A percentile compares a stretch with the other conserved stretches of the same genome.
phyloP scores from a whole-genome alignment of 2,329 filamentous ascomycete genomes.

The Verticillium albo-atrum region DNA sequence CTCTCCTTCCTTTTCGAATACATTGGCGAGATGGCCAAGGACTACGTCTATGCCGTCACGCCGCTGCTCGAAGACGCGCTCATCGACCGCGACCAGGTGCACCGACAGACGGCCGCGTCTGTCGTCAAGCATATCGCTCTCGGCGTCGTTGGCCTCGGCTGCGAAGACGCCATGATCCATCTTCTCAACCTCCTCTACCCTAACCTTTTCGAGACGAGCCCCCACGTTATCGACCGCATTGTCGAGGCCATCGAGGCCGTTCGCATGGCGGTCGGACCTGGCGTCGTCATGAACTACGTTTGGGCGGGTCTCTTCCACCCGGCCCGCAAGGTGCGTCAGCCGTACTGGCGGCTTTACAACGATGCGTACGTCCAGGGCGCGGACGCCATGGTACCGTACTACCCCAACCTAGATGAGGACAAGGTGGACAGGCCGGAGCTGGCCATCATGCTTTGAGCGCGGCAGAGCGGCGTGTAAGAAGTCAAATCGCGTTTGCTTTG shows the following conservation, averaged over 20 bases:
- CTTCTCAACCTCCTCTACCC: slow-evolving; percentile 93
- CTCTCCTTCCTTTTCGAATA: slow-evolving; percentile 98
- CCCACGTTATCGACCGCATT: slow-evolving; percentile 96
- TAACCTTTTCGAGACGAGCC: slow-evolving; percentile 95
- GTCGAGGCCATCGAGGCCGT: slow-evolving; percentile 97
- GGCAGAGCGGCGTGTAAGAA: not conserved
- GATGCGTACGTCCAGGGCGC: slow-evolving; percentile 92
- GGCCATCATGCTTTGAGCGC: slow-evolving; percentile 68
- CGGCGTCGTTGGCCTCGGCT: slow-evolving; percentile 94
- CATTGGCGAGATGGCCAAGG: slow-evolving; percentile 99
- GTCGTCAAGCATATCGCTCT: slow-evolving; percentile 98
- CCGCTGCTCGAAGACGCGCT: slow-evolving; percentile 93
- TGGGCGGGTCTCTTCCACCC: slow-evolving; percentile 98
- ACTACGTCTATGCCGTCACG: slow-evolving; percentile 97
- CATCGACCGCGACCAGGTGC: slow-evolving; percentile 96
- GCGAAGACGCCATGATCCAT: slow-evolving; percentile 98
- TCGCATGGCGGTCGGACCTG: slow-evolving; percentile 86
- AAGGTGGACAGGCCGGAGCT: slow-evolving; percentile 75
- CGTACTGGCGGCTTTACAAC: slow-evolving; percentile 97
- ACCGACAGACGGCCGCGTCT: slow-evolving; percentile 91
- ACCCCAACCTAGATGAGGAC: slow-evolving; percentile 81
- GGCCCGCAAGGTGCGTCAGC: slow-evolving; percentile 85
- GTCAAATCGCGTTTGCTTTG: not conserved
- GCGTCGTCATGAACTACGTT: slow-evolving; percentile 93
- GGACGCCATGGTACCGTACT: slow-evolving; percentile 95